Base-by-base conservation (phyloP, 202 grass and related monocot species). In the Panicum hallii region DNA sequence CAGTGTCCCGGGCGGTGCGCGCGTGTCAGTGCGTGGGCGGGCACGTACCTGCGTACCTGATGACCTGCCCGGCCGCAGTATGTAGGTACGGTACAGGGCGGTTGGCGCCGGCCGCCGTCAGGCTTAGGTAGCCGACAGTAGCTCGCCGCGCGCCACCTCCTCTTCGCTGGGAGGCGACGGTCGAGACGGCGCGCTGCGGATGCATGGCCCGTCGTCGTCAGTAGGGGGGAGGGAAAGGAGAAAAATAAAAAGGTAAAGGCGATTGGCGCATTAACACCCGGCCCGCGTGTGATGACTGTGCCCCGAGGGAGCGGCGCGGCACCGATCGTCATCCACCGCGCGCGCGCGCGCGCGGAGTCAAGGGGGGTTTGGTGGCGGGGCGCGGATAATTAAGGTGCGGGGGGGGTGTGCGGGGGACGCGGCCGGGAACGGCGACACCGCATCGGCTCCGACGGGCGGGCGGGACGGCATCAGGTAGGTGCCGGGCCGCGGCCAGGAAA, bases 401-500 rank as follows among this genome's bases (percentile, higher is more conserved):
- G 41, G 42, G 11, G 43, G n/a, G n/a, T 26, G 63, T 16, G 32
- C 19, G 52, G 34, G 11, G 16, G 52, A 74, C 71, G 48, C 32
- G 32, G 32, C 32, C 2, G 9, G 9, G 48, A 76, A 85, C 44
- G 77, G 77, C 70, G 87, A 85, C 82, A 78, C 36, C 63, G 57
- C 60, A 88, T 79, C 87, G 56, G 42, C 3, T 45, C n/a, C 58
- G 58, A 30, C 23, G 23, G 23, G 58, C 20, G 12, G 64, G 13
- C 1, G 5, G 28, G 20, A 6, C 32, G n/a, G 12, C 78, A 43
- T 81, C 85, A 23, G 49, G 74, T 88, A 71, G 86, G 86, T 88
- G 54, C n/a, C 48, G 38, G 36, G 55, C 46, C 84, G 36, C 58
- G 58, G 75, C 54, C 66, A 46, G n/a, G 54, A 32, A 5, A 2